phyloP scores from a whole-genome alignment of 2,329 filamentous ascomycete species.

The Coniochaeta sp. region DNA sequence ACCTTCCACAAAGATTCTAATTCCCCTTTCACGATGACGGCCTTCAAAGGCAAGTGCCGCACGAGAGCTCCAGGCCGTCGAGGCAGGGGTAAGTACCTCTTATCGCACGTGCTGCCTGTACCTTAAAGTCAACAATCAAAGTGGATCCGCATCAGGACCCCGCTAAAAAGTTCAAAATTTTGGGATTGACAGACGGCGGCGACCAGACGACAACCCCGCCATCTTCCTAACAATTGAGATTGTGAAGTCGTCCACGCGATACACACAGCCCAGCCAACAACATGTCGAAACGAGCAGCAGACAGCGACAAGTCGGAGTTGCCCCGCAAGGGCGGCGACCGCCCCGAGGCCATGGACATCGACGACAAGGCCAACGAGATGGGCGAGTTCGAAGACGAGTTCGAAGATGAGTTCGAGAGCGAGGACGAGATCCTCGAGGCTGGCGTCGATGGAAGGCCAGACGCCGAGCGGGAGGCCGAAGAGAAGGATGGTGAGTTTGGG shows the following conservation, averaged over 20 bases:
- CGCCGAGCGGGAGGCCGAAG: slow-evolving; percentile 85
- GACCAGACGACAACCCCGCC: neutral
- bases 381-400: slow-evolving; percentile 94
- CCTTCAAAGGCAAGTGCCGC: too few relatives aligned
- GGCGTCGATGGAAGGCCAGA: slow-evolving; percentile 90
- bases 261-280: slow-evolving; percentile 5
- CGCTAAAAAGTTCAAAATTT: slow-evolving; percentile 4
- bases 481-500: slow-evolving; percentile 54
- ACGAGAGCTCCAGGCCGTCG: too few relatives aligned
- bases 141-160: too few relatives aligned
- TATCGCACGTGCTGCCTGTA: too few relatives aligned
- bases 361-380: slow-evolving; percentile 51
- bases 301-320: slow-evolving; percentile 35
- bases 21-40: too few relatives aligned
- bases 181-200: neutral
- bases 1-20: too few relatives aligned
- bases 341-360: slow-evolving; percentile 60
- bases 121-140: too few relatives aligned
- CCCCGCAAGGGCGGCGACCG: slow-evolving; percentile 56
- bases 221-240: neutral
- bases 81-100: too few relatives aligned
- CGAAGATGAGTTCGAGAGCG: slow-evolving; percentile 81
- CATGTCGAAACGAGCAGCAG: slow-evolving; percentile 57
- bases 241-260: neutral
- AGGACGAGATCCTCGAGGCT: slow-evolving; percentile 88